These are phyloP conservation scores for Gentiana straminea DNA, from an alignment of 257 asterid species.

Conservation along the genomic window DNA sequence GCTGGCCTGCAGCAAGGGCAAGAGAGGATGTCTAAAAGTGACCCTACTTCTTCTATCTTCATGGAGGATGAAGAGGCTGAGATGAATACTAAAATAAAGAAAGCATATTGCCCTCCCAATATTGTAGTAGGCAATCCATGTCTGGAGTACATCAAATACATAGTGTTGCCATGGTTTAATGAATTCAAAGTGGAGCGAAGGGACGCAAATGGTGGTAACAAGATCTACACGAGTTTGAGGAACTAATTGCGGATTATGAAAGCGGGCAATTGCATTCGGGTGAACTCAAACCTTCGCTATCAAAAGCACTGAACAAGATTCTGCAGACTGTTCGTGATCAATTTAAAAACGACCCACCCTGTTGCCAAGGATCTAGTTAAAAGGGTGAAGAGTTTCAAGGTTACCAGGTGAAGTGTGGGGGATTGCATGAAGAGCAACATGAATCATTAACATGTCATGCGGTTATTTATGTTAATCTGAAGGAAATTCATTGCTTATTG, in stretches of 20 bases:
- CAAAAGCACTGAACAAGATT: conserved; percentile 62
- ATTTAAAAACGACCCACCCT: conserved; percentile 45
- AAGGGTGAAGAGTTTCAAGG: conserved; percentile 62
- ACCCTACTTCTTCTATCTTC: conserved; percentile 63
- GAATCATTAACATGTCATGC: no score
- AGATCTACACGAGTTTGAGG: conserved; percentile 53
- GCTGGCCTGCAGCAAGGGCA: conserved; percentile 85
- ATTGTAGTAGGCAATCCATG: conserved; percentile 66
- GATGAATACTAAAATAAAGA: conserved; percentile 65
- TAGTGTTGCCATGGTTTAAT: conserved; percentile 66
- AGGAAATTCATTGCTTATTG: no score
- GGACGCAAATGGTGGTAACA: conserved; percentile 76
- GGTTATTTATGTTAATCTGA: no score
- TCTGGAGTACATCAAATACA: conserved; percentile 65
- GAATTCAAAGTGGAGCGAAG: conserved; percentile 66
- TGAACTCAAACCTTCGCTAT: conserved; percentile 77
- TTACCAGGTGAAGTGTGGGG: conserved; percentile 31
- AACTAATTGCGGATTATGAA: conserved; percentile 55
- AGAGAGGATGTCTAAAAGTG: conserved; percentile 90
- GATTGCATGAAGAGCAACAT: no score
- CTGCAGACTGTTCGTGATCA: conserved; percentile 83
- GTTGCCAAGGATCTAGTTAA: conserved; percentile 61
- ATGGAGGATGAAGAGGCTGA: conserved; percentile 98
- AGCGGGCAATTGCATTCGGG: conserved; percentile 81
- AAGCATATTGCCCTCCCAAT: conserved; percentile 83